Evolutionary conservation across 73 alveolate genomes (phyloP), one percentile per base, ranked within the genome.

Genomic region (Stentor roeselii): DNA sequence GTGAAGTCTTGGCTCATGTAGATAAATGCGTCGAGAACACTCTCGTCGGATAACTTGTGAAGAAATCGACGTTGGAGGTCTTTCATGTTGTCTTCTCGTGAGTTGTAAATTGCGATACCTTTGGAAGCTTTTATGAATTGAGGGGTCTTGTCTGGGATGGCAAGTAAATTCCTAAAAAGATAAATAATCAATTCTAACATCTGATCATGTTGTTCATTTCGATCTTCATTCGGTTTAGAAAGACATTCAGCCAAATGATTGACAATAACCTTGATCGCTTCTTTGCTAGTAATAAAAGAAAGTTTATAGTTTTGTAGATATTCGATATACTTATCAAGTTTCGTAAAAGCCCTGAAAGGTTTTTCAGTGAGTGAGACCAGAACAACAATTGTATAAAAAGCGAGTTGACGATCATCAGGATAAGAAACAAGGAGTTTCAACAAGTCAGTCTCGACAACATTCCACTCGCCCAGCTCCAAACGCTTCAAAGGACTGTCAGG

Each of bases 131-230:
- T 88, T 61, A 31, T 83, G 42, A 27, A 60, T 75, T 35, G 75
- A 76, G 3, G 86, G 2, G 80, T 67, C 34, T 67, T 59, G 39
- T 93, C 98, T 3, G 95, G 96, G 42, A 93, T 91, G 0, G 82
- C 38, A 11, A 93, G 88, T 36, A 93, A 78, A 39, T 93, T 87
- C 74, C 86, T 88, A 76, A 93, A 88, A 3, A 93, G 87, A 3
- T 86, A 83, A 6, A 89, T 84, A 39, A 93, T 93, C 0, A 93
- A 84, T 60, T 93, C 98, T 50, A 91, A 84, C 94, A 93, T 88
- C 35, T 93, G 80, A 32, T 89, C 91, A 41, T 93, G 96, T 82
- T 87, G 89, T 58, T 91, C 86, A 27, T 75, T 86, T 61, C 92
- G 82, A 31, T 78, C 83, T 31, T 91, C 86, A 58, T 38, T 60